Conservation (phyloP, 1,284 basidiomycete species). For the Malassezia brasiliensis region DNA sequence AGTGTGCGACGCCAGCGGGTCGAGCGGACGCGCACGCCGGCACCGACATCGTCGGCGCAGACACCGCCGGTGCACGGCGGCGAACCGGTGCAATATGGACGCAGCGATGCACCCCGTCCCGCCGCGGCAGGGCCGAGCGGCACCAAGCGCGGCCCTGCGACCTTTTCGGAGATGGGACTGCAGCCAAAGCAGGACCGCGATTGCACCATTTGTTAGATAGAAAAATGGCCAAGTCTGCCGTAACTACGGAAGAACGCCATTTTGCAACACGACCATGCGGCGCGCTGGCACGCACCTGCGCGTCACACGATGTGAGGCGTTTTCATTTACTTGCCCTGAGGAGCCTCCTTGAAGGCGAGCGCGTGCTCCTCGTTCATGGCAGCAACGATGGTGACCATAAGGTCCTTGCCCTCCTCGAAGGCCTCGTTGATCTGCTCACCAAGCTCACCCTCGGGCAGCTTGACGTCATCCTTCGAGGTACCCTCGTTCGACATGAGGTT, state of each 20-base stretch:
- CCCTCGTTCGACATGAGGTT: constrained; percentile 87
- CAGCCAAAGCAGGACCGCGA: constrained; percentile 64
- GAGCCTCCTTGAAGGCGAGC: constrained; percentile 56
- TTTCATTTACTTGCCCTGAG: constrained; percentile 37
- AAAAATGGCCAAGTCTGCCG: background rate
- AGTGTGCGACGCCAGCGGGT: constrained; percentile 10
- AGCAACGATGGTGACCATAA: constrained; percentile 71
- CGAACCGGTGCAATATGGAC: constrained; percentile 13
- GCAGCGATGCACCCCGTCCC: constrained; percentile 7
- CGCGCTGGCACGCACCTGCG: background rate
- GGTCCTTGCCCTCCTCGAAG: constrained; percentile 80
- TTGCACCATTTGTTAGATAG: constrained; percentile 51
- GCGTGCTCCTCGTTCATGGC: constrained; percentile 90
- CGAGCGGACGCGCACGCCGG: background rate
- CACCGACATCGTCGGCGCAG: constrained; percentile 5
- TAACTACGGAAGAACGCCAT: background rate
- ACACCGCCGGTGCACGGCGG: background rate
- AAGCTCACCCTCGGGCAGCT: constrained; percentile 74
- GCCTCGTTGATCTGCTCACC: constrained; percentile 64
- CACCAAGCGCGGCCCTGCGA: constrained; percentile 56
- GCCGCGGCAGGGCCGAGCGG: constrained; percentile 11
- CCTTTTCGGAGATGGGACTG: constrained; percentile 88
- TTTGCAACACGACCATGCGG: background rate
- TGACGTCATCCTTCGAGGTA: constrained; percentile 83
- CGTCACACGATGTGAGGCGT: no score